Base-by-base conservation (phyloP, 768 basidiomycete species). In the Rhodotorula taiwanensis region DNA sequence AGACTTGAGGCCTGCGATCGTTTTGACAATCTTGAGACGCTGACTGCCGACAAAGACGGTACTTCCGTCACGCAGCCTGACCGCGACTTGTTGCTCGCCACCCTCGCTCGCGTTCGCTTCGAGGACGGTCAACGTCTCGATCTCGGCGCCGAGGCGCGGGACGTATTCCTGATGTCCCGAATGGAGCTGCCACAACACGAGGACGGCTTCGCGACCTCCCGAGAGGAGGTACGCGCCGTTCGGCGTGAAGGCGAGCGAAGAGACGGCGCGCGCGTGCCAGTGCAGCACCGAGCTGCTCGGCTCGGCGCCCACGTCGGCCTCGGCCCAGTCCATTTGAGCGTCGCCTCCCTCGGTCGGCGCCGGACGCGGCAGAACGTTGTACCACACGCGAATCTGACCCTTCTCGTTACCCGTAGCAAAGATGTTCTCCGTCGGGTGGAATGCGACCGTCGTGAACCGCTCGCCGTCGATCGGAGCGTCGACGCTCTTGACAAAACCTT, bases 181-280 rank as follows among this genome's bases (percentile, higher is more conserved):
- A 67, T 89, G 86, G 45, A 99, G 75, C 73, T 95, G 90, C 95
- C 95, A 99, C 62, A 94, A 86, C 43, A 98, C 93, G n/a, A 99
- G 76, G 15, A 97, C 94, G 36, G 87, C 83, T 75, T 98, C 95
- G 75, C 95, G 90, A 49, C 95, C 95, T 66, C 91, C 94, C 64
- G 88, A 93, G 52, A 98, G 77, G 23, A 99, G 77, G 75, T 95
- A 94, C 13, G 90, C 86, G 18, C 95, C 95, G 69, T 94, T 92
- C 18, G 85, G 76, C 0, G 91, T 88, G 75, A 98, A 99, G 0
- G 84, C 79, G 31, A 99, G 75, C 1, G 89, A 86, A 5, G 87
- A 84, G 23, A 98, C 88, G 6, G 90, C 83, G 74, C 98, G 94
- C 4, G 94, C 88, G 74, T 99, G 95, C 95, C 95, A 99, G 76